Base-by-base conservation (phyloP, 495 filamentous ascomycete species). In the Daldinia bambusicola region DNA sequence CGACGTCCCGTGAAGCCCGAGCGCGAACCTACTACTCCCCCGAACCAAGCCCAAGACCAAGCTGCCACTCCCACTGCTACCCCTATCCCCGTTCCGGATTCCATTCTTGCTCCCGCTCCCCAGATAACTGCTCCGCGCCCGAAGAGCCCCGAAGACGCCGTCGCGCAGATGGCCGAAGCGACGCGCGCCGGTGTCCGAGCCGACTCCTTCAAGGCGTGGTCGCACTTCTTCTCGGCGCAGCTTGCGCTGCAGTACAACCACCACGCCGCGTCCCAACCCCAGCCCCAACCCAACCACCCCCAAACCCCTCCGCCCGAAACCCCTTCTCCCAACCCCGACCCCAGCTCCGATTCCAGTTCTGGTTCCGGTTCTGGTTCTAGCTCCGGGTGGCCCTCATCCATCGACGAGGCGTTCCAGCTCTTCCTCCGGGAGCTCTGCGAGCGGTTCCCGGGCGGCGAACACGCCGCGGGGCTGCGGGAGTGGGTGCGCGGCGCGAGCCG, bases 391-490 rank as follows among this genome's bases (percentile, higher is more conserved):
- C 16, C 26, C 26, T 26, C 18, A 0, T 7, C 34, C 32, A 40
- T 40, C 12, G 55, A 37, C 14, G 10, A 13, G n/a, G 1, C 32
- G 31, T 37, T 37, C 55, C 34, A 20, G 31, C 32, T 16, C 6
- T 56, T 56, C 16, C 30, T 56, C 14, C 31, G 3, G 0, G 16
- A 22, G 4, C 31, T 57, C 18, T 34, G 10, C 55, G 16, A 12
- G 31, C 32, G 34, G 55, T 57, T 57, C 14, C 50, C 22, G 50
- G 50, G 6, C n/a, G n/a, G n/a, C n/a, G n/a, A n/a, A n/a, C 20
- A 13, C 50, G 22, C 22, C 22, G 22, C 22, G 14, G 50, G 31
- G 50, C 12, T 52, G 50, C 50, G 4, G 3, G 4, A 7, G 22
- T 52, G 50, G 50, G 50, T 18, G 18, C 50, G 20, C 1, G 50